Evolutionary conservation across 1,284 basidiomycete species (phyloP).

Genomic region (Rhodotorula sp.): DNA sequence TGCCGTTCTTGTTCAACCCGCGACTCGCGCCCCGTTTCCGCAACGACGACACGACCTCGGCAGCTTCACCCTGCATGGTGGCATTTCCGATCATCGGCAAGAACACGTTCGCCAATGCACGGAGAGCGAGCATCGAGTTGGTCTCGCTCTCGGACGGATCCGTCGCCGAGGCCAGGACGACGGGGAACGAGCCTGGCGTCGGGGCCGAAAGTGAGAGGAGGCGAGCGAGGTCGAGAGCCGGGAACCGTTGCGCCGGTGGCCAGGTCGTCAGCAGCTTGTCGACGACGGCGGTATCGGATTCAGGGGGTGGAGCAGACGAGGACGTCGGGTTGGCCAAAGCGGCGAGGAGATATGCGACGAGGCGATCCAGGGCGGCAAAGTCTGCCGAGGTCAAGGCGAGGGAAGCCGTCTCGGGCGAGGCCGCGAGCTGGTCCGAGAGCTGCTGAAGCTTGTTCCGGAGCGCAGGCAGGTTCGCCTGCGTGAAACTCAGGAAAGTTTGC

Average conservation of each 20-base stretch:
- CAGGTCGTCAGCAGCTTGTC: slow-evolving; percentile 67
- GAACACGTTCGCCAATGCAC: slow-evolving; percentile 78
- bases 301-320: slow-evolving; percentile 7
- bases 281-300: slow-evolving; percentile 49
- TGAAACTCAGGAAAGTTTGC: slow-evolving; percentile 64
- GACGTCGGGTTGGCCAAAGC: slow-evolving; percentile 43
- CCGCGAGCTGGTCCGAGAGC: slow-evolving; percentile 67
- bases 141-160: slow-evolving; percentile 61
- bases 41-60: slow-evolving; percentile 58
- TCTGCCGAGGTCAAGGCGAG: slow-evolving; percentile 71
- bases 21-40: slow-evolving; percentile 55
- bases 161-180: slow-evolving; percentile 34
- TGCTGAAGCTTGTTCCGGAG: slow-evolving; percentile 80
- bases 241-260: slow-evolving; percentile 77
- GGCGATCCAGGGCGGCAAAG: slow-evolving; percentile 61
- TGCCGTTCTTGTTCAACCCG: slow-evolving; percentile 65
- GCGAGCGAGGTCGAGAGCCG: slow-evolving; percentile 84
- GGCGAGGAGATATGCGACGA: slow-evolving; percentile 55
- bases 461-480: slow-evolving; percentile 80
- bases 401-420: slow-evolving; percentile 58
- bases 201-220: slow-evolving; percentile 68
- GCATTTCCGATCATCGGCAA: slow-evolving; percentile 46
- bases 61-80: slow-evolving; percentile 44
- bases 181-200: slow-evolving; percentile 49
- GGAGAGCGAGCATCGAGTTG: slow-evolving; percentile 78